A percentile compares a stretch with the other conserved stretches of the same genome.
Conservation (phyloP, 1,139 yeast genomes). For the Geotrichum fermentans region DNA sequence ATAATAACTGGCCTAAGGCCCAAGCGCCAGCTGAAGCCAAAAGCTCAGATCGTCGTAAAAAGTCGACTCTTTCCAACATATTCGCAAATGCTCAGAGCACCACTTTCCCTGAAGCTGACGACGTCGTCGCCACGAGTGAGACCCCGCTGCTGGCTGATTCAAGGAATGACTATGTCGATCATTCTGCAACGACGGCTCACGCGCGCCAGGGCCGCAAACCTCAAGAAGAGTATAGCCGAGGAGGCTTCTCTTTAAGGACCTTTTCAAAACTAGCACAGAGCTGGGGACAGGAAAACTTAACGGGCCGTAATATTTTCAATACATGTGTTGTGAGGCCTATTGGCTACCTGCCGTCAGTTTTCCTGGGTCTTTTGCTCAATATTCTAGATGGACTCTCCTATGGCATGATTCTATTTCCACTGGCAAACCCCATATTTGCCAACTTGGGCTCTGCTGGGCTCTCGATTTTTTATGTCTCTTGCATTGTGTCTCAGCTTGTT, state of each 20-base stretch:
- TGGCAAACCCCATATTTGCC: constrained; percentile 72
- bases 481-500: constrained; percentile 79
- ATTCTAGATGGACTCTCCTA: constrained; percentile 90
- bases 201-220: neutral
- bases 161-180: neutral
- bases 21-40: neutral
- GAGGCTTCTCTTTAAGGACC: constrained; percentile 7
- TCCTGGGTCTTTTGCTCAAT: constrained; percentile 76
- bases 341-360: constrained; percentile 63
- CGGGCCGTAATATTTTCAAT: constrained; percentile 11
- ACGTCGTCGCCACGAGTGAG: neutral
- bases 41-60: neutral
- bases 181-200: neutral
- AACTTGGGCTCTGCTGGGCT: constrained; percentile 81
- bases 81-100: neutral
- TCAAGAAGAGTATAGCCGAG: neutral
- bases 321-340: constrained; percentile 38
- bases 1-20: too few relatives aligned
- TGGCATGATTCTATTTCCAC: constrained; percentile 95
- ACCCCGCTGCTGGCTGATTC: neutral
- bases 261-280: constrained; percentile 8
- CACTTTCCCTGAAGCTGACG: too few relatives aligned
- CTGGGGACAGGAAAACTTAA: constrained; percentile 12
- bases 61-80: neutral
- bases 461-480: constrained; percentile 89